Evolutionary conservation across 2,329 filamentous ascomycete species (phyloP), one percentile per base, ranked within the genome.

Genomic region (Phialophora tarda): DNA sequence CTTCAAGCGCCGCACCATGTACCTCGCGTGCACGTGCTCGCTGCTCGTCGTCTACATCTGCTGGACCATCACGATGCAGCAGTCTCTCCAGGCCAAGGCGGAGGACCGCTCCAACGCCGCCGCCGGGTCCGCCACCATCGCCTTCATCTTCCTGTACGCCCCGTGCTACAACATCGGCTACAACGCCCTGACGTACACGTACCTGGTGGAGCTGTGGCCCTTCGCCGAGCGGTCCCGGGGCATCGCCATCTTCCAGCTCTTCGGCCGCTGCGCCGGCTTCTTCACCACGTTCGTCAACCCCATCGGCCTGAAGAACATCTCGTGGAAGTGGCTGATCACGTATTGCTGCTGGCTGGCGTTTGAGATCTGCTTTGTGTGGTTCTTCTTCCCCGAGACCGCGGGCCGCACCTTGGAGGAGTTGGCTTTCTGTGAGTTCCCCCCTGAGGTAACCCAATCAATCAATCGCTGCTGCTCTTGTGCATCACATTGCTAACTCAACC

Each of bases 121-220:
- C 26, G 77, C 80, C 2, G 79, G 79, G 8, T 75, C 75, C 10
- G 71, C 78, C 6, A 75, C 80, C 44, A 71, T 88, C 34, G 83
- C 88, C 75, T 89, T 87, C 76, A 86, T 86, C 71, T 89, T 87
- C 68, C 78, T 63, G 26, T 68, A 66, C 28, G 51, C 61, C 6
- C 65, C 65, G 23, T 62, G 61, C 30, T 67, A 67, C 51, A 67
- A 67, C 24, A 30, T 65, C 28, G 87, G 86, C n/a, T 88, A 88
- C 75, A 89, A 89, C 73, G 85, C 87, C 14, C 78, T 90, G 62
- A 88, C 86, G 0, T 88, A 88, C 75, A 88, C 84, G 14, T 87
- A 85, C 74, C 79, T 88, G 4, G 78, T 88, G 24, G 86, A 88
- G 68, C 75, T 88, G 0, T 87, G 86, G 78, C 86, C 86, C 0